A percentile compares a stretch with the other conserved stretches of the same genome.
phyloP scores from a whole-genome alignment of 768 basidiomycete species.

The Pulveroboletus sp. region DNA sequence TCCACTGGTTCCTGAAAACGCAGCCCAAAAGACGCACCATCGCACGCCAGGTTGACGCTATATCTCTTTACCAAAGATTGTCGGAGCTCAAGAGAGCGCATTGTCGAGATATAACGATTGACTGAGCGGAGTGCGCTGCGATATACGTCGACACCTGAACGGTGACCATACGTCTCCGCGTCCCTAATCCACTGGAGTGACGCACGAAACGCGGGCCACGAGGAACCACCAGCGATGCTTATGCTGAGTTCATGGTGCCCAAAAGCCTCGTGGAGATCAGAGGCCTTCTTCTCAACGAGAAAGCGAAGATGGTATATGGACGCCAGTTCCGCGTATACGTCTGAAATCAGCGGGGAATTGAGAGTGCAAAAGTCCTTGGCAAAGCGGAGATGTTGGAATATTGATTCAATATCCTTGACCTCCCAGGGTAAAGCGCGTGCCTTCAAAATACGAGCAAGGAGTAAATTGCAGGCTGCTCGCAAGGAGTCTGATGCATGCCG shows the following conservation, averaged over 20 bases:
- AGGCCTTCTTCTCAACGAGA: constrained; percentile 13
- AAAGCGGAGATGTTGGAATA: constrained; percentile 22
- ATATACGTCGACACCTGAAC: constrained; percentile 29
- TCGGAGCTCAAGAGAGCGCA: constrained; percentile 16
- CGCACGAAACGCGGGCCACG: constrained; percentile 15
- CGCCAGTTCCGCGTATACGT: constrained; percentile 23
- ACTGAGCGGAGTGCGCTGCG: constrained; percentile 23
- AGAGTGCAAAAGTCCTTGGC: constrained; percentile 23
- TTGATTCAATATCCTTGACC: constrained; percentile 20
- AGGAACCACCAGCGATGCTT: constrained; percentile 9
- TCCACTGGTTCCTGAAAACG: constrained; percentile 18
- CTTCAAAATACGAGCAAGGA: constrained; percentile 20
- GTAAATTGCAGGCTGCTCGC: constrained; percentile 14
- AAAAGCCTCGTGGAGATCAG: constrained; percentile 23
- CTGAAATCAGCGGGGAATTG: constrained; percentile 16
- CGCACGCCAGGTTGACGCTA: constrained; percentile 18
- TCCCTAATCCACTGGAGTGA: constrained; percentile 23
- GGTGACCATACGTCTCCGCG: constrained; percentile 19
- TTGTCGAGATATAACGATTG: constrained; percentile 13
- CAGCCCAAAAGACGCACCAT: constrained; percentile 27
- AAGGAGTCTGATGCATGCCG: constrained; percentile 4
- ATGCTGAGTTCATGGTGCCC: constrained; percentile 24
- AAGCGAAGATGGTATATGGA: constrained; percentile 24
- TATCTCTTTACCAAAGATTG: constrained; percentile 12
- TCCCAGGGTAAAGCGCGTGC: constrained; percentile 24